Conservation (phyloP, 2,329 filamentous ascomycete genomes). For the Colletotrichum cuscutae region DNA sequence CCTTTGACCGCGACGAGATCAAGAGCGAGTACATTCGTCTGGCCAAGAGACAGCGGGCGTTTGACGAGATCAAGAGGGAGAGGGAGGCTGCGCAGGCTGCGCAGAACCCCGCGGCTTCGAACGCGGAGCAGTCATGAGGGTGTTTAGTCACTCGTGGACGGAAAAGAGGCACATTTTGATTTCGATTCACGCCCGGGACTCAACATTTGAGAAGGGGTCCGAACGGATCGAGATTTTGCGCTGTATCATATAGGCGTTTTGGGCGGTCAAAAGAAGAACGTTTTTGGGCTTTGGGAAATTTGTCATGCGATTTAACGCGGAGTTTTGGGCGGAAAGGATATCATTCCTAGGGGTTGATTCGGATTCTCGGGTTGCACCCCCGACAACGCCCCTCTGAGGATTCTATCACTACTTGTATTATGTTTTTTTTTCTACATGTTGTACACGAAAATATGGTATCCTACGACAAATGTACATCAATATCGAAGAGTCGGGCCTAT, state of each 20-base stretch:
- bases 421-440: constrained; percentile 22
- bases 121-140: constrained; percentile 39
- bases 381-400: constrained; percentile 26
- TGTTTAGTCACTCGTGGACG: too few species aligned
- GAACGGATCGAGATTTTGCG: neutral
- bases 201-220: neutral
- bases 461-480: neutral
- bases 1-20: constrained; percentile 84
- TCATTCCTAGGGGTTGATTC: neutral
- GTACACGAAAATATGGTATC: constrained; percentile 13
- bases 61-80: constrained; percentile 73
- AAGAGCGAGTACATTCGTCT: constrained; percentile 81
- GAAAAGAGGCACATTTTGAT: neutral
- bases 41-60: constrained; percentile 73
- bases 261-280: constrained; percentile 26
- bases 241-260: constrained; percentile 33
- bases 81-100: constrained; percentile 46
- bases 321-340: constrained; percentile 22
- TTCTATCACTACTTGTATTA: constrained; percentile 23
- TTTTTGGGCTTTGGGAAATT: constrained; percentile 21
- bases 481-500: neutral
- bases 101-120: constrained; percentile 39
- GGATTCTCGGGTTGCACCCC: constrained; percentile 2
- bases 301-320: constrained; percentile 17
- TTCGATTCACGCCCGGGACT: neutral